phyloP scores from a whole-genome alignment of 129 eudicot genomes.

The Flaveria ramosissima region DNA sequence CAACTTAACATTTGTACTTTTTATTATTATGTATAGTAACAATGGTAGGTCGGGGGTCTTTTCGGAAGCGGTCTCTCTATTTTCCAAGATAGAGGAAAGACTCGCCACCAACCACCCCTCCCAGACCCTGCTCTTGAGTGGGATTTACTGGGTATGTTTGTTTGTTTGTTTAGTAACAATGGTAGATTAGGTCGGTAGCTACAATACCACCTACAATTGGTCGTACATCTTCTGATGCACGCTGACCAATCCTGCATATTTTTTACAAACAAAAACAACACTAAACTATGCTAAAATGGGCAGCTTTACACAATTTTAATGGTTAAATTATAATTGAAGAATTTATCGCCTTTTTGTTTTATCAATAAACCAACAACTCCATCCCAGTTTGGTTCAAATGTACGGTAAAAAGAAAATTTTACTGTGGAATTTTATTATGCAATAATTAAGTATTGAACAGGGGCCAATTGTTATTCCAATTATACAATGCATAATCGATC shows the following conservation, averaged over 20 bases:
- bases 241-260: too few species aligned
- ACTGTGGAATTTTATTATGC: slow-evolving; percentile 41
- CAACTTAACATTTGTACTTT: background rate
- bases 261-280: background rate
- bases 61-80: too few species aligned
- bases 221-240: too few species aligned
- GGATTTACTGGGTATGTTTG: too few species aligned
- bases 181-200: too few species aligned
- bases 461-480: slow-evolving; percentile 46
- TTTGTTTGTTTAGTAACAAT: too few species aligned
- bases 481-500: slow-evolving; percentile 47
- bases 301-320: background rate
- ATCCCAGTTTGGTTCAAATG: slow-evolving; percentile 22
- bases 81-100: too few species aligned
- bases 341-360: background rate
- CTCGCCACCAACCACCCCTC: too few species aligned
- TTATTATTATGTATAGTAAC: background rate
- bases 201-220: too few species aligned
- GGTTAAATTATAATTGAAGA: background rate
- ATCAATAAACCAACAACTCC: slow-evolving; percentile 20
- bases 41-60: too few species aligned
- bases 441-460: slow-evolving; percentile 41
- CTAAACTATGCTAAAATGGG: background rate
- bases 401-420: slow-evolving; percentile 10
- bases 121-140: too few species aligned